phyloP scores from a whole-genome alignment of 2,329 filamentous ascomycete species.

The Epichloe hybrida region DNA sequence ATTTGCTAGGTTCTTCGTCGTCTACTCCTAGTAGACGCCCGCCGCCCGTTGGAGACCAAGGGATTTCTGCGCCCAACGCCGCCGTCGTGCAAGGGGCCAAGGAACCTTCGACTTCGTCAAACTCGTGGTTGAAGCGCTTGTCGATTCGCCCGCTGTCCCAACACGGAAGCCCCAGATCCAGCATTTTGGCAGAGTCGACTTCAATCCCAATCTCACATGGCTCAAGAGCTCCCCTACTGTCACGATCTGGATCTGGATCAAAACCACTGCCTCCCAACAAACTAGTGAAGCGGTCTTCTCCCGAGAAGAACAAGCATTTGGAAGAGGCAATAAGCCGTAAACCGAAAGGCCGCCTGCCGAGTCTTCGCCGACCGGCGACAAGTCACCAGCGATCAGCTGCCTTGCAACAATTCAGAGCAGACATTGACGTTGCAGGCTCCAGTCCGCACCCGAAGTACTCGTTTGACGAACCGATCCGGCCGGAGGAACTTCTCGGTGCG shows the following conservation, averaged over 20 bases:
- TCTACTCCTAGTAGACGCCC: conserved; percentile 27
- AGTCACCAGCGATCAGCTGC: conserved; percentile 67
- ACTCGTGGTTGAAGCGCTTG: conserved; percentile 61
- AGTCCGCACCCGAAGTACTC: conserved; percentile 18
- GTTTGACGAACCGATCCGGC: conserved; percentile 21
- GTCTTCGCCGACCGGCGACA: conserved; percentile 59
- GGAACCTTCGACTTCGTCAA: conserved; percentile 46
- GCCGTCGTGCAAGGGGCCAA: conserved; percentile 31
- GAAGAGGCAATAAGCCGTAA: conserved; percentile 31
- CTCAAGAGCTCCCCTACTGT: conserved; percentile 51
- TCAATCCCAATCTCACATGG: conserved; percentile 53
- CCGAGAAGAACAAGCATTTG: conserved; percentile 28
- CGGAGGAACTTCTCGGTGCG: conserved; percentile 15
- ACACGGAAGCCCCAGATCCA: conserved; percentile 50
- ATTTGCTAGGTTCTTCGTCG: conserved; percentile 28
- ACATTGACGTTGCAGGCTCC: conserved; percentile 14
- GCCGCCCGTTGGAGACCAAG: conserved; percentile 20
- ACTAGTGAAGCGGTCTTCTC: conserved; percentile 59
- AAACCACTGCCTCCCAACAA: conserved; percentile 53
- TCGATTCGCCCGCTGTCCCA: conserved; percentile 53
- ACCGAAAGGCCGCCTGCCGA: conserved; percentile 48
- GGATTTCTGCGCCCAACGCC: not conserved
- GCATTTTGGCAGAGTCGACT: conserved; percentile 50
- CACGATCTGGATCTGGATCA: conserved; percentile 21
- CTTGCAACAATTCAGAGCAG: conserved; percentile 39